Evolutionary conservation across 176 grass and related monocot species (phyloP), one percentile per base, ranked within the genome.

Genomic region (Cymbopogon citratus): DNA sequence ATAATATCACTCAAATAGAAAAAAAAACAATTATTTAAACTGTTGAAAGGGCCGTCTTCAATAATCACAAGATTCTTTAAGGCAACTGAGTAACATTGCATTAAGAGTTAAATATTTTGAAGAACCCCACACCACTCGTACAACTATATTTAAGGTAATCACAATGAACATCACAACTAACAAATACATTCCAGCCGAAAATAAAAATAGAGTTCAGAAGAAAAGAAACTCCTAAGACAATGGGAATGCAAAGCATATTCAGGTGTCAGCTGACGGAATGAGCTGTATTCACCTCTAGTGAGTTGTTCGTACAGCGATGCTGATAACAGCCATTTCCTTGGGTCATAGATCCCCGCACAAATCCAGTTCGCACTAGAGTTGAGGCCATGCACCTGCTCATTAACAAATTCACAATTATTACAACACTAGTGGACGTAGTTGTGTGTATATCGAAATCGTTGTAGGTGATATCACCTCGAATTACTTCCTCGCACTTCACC

Each of bases 271-370:
- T 51, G 46, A 72, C 6, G 84, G 12, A 39, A 61, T 46, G 31
- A 43, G 80, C 31, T 81, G 59, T 78, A 49, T 34, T 76, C 76
- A 91, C 96, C 90, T 91, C 92, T 85, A 99, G 63, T 28, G 92
- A 91, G 31, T 87, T 95, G 76, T 93, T 93, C 29, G 87, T 88
- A 80, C 97, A 99, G 64, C 87, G 93, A 90, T 99, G 97, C 74
- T 99, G 93, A 82, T 99, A 99, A 80, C 97, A 99, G 26, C 97
- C 97, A 88, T 96, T 96, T 90, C 97, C 93, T 63, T 99, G 97
- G 69, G 93, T 99, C 83, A 94, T 85, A 74, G 97, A 99, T 90
- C 97, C 97, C 64, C 97, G 92, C 39, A 99, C 93, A 84, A 99
- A 99, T 10, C 97, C 97, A 80, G 97, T 99, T 46, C 97, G 93